Base-by-base conservation (phyloP, 495 filamentous ascomycete species). In the Penicillium longicatenatum region DNA sequence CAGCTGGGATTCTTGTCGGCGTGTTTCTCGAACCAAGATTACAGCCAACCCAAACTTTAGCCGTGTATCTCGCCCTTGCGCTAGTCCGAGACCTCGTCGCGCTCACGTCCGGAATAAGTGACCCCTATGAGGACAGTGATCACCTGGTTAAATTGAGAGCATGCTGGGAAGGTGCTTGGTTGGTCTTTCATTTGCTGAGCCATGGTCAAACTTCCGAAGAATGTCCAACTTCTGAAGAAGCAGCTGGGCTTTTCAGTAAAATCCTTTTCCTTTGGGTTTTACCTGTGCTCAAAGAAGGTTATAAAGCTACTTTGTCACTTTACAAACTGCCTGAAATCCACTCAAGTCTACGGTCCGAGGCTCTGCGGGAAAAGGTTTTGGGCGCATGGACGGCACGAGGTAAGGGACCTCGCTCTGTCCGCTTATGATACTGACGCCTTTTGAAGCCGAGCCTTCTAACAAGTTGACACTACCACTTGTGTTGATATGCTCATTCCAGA, bases 231-330 rank as follows among this genome's bases (percentile, higher is more conserved):
- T 19, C 41, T 2, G 45, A 48, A 48, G 45, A 48, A 12, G 51
- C 21, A 26, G 51, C 51, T 19, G 21, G 37, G 5, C 19, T 31
- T n/a, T n/a, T 43, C 0, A 30, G 51, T 42, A 21, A 21, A 43
- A 3, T 53, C 0, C 44, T 53, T 30, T 44, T 53, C 37, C 20
- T 16, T 17, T 53, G 51, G 51, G 37, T 53, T 21, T 3, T 42
- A 39, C 51, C 51, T 7, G 10, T 53, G 10, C 51, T 53, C 21
- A 53, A 42, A 35, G n/a, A 30, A 44, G 51, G 51, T 4, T 53
- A 53, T 11, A 43, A 8, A 0, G 4, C 19, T 26, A 53, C 21
- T 24, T 17, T 53, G 35, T n/a, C 35, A 42, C 24, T 53, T n/a
- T 20, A 39, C 21, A 53, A 9, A 31, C 24, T 53, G 26, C 51